A percentile compares a stretch with the other conserved stretches of the same genome.
phyloP scores from a whole-genome alignment of 257 asterid genomes.

The Solanum etuberosum region DNA sequence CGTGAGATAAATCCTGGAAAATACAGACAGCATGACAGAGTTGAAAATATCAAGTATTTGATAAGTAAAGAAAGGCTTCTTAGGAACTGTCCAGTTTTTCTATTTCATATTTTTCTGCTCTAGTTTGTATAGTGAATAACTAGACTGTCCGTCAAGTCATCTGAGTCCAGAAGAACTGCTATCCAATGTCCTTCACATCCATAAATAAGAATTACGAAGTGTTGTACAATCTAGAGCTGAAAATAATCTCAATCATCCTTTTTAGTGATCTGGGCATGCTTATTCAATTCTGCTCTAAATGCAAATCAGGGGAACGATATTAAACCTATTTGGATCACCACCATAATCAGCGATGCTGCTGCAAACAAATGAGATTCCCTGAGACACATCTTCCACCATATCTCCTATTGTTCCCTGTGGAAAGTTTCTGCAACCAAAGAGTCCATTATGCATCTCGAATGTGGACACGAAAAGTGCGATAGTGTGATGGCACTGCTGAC shows the following conservation, averaged over 20 bases:
- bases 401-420: slow-evolving; percentile 99
- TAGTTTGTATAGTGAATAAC: background rate
- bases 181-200: background rate
- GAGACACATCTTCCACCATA: slow-evolving; percentile 74
- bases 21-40: background rate
- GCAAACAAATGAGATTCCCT: slow-evolving; percentile 70
- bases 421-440: slow-evolving; percentile 60
- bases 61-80: background rate
- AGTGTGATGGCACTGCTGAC: background rate
- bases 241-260: background rate
- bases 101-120: background rate
- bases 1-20: slow-evolving; percentile 72
- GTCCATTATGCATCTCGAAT: background rate
- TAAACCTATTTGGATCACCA: slow-evolving; percentile 85
- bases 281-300: background rate
- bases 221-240: background rate
- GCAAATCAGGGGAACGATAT: background rate
- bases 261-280: background rate
- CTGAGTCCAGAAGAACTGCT: background rate
- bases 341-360: slow-evolving; percentile 60
- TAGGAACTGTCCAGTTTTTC: background rate
- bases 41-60: background rate
- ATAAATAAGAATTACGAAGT: background rate
- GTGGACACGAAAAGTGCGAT: background rate
- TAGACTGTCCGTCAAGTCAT: background rate